Base-by-base conservation (phyloP, 768 basidiomycete genomes). In the Suillus clintonianus region DNA sequence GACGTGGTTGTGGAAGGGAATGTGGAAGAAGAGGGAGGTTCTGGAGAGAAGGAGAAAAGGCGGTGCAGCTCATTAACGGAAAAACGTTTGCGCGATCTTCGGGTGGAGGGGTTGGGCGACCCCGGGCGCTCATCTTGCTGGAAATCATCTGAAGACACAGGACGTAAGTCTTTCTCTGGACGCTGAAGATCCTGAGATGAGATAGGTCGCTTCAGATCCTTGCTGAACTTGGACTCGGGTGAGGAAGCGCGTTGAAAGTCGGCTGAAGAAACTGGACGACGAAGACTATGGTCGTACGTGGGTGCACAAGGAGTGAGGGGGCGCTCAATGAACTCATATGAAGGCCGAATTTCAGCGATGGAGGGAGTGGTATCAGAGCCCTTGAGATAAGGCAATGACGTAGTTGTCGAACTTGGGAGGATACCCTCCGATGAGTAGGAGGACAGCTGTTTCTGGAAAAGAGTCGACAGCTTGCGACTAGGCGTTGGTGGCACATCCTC, bases 21-120 rank as follows among this genome's bases (percentile, higher is more conserved):
- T 24, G 19, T 17, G 2, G 56, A 63, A 22, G 56, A 27, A 14
- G 59, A 42, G 5, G 65, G n/a, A 58, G 68, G 59, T 39, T 56
- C n/a, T 13, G 60, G 42, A 10, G 76, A 64, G 39, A 75, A 72
- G 1, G 68, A 67, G 67, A 75, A 72, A 50, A 79, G 67, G 48
- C 76, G 72, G 32, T 76, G 73, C 34, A 80, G 76, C 47, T 75
- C 78, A 63, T 74, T 70, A 41, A 79, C 71, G 64, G 79, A 80
- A 51, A 80, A 76, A 60, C 69, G 76, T 32, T 71, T 68, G 60
- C 64, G 71, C 32, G 63, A 67, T 63, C 70, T 70, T 64, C 69
- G 75, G 55, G 69, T 69, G 9, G 78, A 76, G n/a, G 75, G 76
- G 47, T 72, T 74, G 8, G 79, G 79, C 32, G 78, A 80, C 27